Evolutionary conservation across 2,329 filamentous ascomycete genomes (phyloP).

Genomic region (Venturia asperata): DNA sequence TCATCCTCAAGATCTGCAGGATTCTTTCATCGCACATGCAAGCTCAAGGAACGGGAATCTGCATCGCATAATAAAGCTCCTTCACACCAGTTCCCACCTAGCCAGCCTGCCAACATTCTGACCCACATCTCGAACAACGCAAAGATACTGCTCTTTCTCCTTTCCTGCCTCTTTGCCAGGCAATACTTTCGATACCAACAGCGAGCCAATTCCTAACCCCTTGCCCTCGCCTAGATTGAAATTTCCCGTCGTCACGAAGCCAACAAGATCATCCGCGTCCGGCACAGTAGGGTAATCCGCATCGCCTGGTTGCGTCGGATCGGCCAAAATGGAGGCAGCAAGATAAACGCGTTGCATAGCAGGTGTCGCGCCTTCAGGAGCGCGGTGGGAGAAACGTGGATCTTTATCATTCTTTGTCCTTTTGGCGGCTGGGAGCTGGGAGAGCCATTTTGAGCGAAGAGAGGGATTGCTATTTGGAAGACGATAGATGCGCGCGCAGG

Average conservation of each 20-base stretch:
- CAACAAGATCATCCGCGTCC: slow-evolving; percentile 66
- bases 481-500: slow-evolving; percentile 78
- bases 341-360: slow-evolving; percentile 45
- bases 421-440: slow-evolving; percentile 24
- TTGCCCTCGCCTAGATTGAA: slow-evolving; percentile 72
- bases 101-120: slow-evolving; percentile 72
- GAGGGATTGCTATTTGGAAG: slow-evolving; percentile 54
- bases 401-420: not conserved
- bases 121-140: slow-evolving; percentile 76
- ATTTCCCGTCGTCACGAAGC: slow-evolving; percentile 82
- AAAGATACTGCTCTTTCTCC: slow-evolving; percentile 43
- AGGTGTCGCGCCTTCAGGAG: slow-evolving; percentile 33
- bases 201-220: slow-evolving; percentile 66
- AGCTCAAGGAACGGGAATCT: too few relatives aligned
- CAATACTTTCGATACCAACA: slow-evolving; percentile 48
- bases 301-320: slow-evolving; percentile 27
- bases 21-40: too few relatives aligned
- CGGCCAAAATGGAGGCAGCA: slow-evolving; percentile 37
- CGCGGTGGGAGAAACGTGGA: slow-evolving; percentile 26
- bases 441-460: slow-evolving; percentile 66
- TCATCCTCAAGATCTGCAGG: too few relatives aligned
- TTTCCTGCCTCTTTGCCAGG: slow-evolving; percentile 21
- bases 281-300: slow-evolving; percentile 62
- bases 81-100: slow-evolving; percentile 57
- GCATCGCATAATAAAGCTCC: not conserved